Base-by-base conservation (phyloP, 2,329 filamentous ascomycete species). In the Sarocladiaceae sp. region DNA sequence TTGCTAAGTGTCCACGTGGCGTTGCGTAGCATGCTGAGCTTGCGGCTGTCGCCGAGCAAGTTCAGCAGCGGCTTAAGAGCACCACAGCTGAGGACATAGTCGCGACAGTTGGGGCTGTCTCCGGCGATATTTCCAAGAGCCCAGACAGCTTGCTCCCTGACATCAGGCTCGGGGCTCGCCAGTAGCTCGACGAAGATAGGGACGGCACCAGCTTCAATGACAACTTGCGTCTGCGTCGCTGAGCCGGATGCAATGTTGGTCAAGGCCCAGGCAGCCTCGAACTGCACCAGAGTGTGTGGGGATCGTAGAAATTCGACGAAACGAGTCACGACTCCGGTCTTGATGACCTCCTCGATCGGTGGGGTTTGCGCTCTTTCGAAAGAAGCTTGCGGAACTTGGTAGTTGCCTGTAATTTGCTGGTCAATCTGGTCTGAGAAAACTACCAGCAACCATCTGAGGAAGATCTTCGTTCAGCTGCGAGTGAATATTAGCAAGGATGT, bases 401-500 rank as follows among this genome's bases (percentile, higher is more conserved):
- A 25, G 94, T 99, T 54, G 93, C 91, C 74, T 93, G 86, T n/a
- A 63, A 99, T 99, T 75, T 99, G 94, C 62, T 88, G 83, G 68
- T 99, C 94, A 73, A 99, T 97, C 74, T 97, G 91, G 59, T 99
- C 93, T 58, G 94, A 99, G 77, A 99, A 97, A 66, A 99, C 94
- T n/a, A 57, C 94, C 94, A 66, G 88, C 82, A 57, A 97, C 94
- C 94, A 99, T 99, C 76, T 94, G 86, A 63, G 94, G 94, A 62
- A 99, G 90, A 69, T 99, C 94, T 74, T 97, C 92, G 69, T 94
- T 96, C 70, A 99, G 80, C 94, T 99, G 51, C 28, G 18, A 48
- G n/a, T 20, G 11, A 28, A 10, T 7, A 28, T 48, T 48, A 35
- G 26, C 18, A 22, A 12, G 10, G 31, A 28, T 15, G 40, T 22